phyloP scores from a whole-genome alignment of 768 basidiomycete species.

The Tubosaeta sp. region DNA sequence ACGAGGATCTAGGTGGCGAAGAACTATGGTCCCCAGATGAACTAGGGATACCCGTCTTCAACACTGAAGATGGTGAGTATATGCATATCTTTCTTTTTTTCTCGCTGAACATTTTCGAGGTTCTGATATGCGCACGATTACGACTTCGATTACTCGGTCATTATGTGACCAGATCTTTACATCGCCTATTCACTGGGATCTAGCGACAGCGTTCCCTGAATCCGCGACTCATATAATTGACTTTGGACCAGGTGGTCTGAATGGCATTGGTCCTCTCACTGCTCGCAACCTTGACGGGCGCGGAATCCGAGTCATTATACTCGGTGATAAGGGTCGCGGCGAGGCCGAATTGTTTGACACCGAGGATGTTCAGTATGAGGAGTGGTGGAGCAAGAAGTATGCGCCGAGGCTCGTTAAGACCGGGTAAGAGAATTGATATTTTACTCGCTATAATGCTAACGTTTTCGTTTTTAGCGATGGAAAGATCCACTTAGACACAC shows the following conservation, averaged over 20 bases:
- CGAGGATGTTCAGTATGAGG: conserved; percentile 63
- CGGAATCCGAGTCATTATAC: conserved; percentile 85
- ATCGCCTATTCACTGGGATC: conserved; percentile 87
- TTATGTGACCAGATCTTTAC: conserved; percentile 94
- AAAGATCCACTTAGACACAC: conserved; percentile 87
- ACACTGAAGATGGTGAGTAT: conserved; percentile 85
- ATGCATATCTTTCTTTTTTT: conserved; percentile 15
- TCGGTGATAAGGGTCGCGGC: conserved; percentile 87
- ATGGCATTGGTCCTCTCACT: conserved; percentile 90
- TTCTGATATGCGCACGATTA: conserved; percentile 68
- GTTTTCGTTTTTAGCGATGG: conserved; percentile 63
- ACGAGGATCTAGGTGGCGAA: conserved; percentile 71
- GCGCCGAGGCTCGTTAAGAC: conserved; percentile 84
- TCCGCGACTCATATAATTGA: conserved; percentile 93
- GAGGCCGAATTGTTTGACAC: conserved; percentile 81
- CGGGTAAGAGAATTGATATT: conserved; percentile 43
- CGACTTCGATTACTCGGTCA: conserved; percentile 77
- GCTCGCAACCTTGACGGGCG: conserved; percentile 89
- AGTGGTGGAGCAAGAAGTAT: conserved; percentile 91
- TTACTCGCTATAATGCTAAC: conserved; percentile 1
- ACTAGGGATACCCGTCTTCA: conserved; percentile 79
- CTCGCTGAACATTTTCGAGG: conserved; percentile 37
- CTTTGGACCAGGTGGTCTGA: conserved; percentile 93
- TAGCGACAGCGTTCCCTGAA: conserved; percentile 85
- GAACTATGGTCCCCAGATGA: conserved; percentile 73